Percentiles rank a stretch among this genome's conserved stretches.
Conservation (phyloP, 768 basidiomycete genomes). For the Fibroporia radiculosa region DNA sequence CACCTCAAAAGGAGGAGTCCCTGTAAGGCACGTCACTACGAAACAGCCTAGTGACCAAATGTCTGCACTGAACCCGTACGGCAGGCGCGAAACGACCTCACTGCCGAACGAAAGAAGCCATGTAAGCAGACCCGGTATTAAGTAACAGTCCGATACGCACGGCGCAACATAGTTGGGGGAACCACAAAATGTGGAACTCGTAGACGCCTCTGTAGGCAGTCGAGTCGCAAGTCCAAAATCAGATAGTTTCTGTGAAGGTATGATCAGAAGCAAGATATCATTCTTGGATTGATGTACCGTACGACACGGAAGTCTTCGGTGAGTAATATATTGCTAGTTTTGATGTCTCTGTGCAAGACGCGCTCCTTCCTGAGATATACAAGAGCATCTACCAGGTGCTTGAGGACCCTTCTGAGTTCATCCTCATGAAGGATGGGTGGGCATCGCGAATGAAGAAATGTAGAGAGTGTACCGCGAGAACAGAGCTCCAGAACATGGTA, state of each 20-base stretch:
- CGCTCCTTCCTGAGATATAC: slow-evolving; percentile 33
- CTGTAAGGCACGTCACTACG: slow-evolving; percentile 29
- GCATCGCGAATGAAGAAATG: slow-evolving; percentile 22
- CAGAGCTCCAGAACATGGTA: slow-evolving; percentile 43
- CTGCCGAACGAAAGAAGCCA: slow-evolving; percentile 18
- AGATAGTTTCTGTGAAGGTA: slow-evolving; percentile 33
- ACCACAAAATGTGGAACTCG: slow-evolving; percentile 13
- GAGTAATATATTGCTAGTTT: slow-evolving; percentile 31
- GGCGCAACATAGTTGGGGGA: slow-evolving; percentile 31
- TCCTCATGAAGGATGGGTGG: slow-evolving; percentile 23
- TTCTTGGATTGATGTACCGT: slow-evolving; percentile 12
- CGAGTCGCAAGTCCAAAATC: slow-evolving; percentile 32
- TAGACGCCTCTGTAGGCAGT: slow-evolving; percentile 18
- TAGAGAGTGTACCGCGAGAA: slow-evolving; percentile 28
- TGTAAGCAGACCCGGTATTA: neutral
- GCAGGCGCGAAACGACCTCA: slow-evolving; percentile 28
- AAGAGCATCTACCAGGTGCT: slow-evolving; percentile 34
- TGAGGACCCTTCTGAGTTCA: slow-evolving; percentile 31
- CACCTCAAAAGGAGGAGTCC: slow-evolving; percentile 28
- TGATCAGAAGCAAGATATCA: neutral
- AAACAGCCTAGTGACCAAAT: slow-evolving; percentile 43
- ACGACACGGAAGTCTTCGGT: slow-evolving; percentile 33
- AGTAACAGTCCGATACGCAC: slow-evolving; percentile 26
- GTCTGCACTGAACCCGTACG: slow-evolving; percentile 32
- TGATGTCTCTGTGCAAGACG: slow-evolving; percentile 39